These are phyloP conservation scores for Botrytis galanthina DNA, from an alignment of 2,329 filamentous ascomycete genomes.

Conservation along the genomic window DNA sequence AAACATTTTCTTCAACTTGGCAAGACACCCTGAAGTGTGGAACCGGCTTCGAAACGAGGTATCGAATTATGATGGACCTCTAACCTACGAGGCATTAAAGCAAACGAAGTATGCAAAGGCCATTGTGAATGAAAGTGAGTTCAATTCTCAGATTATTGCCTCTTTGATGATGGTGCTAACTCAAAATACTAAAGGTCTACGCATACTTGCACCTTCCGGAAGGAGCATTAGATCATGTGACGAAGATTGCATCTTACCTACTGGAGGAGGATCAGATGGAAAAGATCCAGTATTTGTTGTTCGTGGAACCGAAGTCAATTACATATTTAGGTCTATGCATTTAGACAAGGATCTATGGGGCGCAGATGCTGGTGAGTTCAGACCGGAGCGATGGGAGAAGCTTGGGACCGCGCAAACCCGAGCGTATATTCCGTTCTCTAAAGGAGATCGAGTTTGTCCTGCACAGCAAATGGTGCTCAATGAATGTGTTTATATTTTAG, in stretches of 20 bases:
- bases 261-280: conserved; percentile 26
- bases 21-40: neutral
- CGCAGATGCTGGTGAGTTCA: conserved; percentile 39
- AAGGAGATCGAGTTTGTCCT: neutral
- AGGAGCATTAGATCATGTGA: neutral
- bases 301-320: conserved; percentile 26
- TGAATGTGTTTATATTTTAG: neutral
- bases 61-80: neutral
- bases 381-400: conserved; percentile 42
- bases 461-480: conserved; percentile 10
- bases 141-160: neutral
- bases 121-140: conserved; percentile 55
- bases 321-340: conserved; percentile 39
- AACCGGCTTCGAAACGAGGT: neutral
- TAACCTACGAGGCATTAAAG: conserved; percentile 41
- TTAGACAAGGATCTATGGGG: conserved; percentile 41
- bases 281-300: conserved; percentile 31
- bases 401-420: neutral
- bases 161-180: neutral
- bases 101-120: conserved; percentile 53
- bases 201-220: conserved; percentile 5
- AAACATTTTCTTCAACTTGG: neutral
- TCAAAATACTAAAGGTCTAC: neutral
- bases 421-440: neutral
- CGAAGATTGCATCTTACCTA: conserved; percentile 25